Conservation (phyloP, 495 filamentous ascomycete species). For the Penicillium verhagenii region DNA sequence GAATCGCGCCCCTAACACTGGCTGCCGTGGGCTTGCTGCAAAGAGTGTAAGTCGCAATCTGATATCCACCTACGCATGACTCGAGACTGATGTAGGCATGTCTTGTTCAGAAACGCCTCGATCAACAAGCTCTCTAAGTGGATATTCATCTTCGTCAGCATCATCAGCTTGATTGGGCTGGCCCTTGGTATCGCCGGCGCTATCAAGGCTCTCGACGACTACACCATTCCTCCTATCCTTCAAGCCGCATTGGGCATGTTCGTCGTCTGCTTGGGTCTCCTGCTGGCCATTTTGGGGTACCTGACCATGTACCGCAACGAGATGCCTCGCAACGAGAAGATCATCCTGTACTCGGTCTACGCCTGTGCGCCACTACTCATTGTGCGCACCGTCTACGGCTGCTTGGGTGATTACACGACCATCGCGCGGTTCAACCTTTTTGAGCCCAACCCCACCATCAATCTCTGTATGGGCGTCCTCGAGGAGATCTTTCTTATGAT, state of each 20-base stretch:
- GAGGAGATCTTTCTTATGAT: constrained; percentile 14
- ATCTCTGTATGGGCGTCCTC: constrained; percentile 13
- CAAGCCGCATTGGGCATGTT: constrained; percentile 12
- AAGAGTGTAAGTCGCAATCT: constrained; percentile 7
- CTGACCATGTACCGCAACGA: constrained; percentile 8
- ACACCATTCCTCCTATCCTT: constrained; percentile 1
- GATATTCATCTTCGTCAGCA: constrained; percentile 4
- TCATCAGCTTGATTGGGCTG: constrained; percentile 9
- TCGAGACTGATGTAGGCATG: constrained; percentile 6
- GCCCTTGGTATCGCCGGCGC: constrained; percentile 8
- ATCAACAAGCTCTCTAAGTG: constrained; percentile 5
- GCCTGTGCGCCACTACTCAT: constrained; percentile 6
- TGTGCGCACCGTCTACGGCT: constrained; percentile 6
- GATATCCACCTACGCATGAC: not conserved
- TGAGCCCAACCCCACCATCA: constrained; percentile 7
- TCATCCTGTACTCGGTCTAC: constrained; percentile 5
- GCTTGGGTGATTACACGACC: constrained; percentile 8
- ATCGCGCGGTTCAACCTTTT: constrained; percentile 4
- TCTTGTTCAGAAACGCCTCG: constrained; percentile 9
- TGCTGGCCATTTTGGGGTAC: constrained; percentile 6
- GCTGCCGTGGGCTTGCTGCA: constrained; percentile 7
- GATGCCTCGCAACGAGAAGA: constrained; percentile 9
- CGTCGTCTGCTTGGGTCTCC: constrained; percentile 10
- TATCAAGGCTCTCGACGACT: constrained; percentile 7
- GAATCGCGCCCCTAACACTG: constrained; percentile 9